A percentile compares a stretch with the other conserved stretches of the same genome.
Evolutionary conservation across 2,329 filamentous ascomycete species (phyloP).

Genomic region (Colletotrichum liaoningense): DNA sequence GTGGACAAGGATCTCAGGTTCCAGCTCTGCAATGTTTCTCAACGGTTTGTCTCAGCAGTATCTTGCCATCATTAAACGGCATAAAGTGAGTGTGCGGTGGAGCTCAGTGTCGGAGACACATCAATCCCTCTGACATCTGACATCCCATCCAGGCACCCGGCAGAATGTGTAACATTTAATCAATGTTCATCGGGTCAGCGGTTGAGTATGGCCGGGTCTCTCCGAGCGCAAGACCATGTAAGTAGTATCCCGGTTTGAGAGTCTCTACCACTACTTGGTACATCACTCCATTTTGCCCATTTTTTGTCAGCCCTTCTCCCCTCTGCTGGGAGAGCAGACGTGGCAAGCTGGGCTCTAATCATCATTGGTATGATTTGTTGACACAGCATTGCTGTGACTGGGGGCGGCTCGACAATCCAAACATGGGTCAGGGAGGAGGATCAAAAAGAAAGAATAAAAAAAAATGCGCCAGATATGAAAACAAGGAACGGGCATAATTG

Average conservation of each 20-base stretch:
- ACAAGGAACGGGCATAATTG: slow-evolving; percentile 8
- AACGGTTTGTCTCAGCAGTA: background rate
- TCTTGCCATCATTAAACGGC: background rate
- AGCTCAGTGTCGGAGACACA: background rate
- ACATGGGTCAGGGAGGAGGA: background rate
- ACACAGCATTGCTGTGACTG: background rate
- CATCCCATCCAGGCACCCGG: background rate
- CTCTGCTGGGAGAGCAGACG: background rate
- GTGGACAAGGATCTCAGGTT: background rate
- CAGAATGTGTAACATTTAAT: slow-evolving; percentile 6
- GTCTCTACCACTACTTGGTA: background rate
- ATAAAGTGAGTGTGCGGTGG: background rate
- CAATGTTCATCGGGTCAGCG: background rate
- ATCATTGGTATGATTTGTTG: background rate
- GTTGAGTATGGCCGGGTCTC: background rate
- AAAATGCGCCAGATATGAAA: slow-evolving; percentile 6
- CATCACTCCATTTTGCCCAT: background rate
- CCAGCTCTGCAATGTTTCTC: background rate
- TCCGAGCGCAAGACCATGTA: background rate
- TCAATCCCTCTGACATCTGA: background rate
- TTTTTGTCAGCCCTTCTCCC: background rate
- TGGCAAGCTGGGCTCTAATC: background rate
- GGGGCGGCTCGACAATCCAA: background rate
- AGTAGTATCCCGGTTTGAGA: background rate
- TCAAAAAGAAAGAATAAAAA: background rate